Base-by-base conservation (phyloP, 306 rosid species). In the Senna tora region DNA sequence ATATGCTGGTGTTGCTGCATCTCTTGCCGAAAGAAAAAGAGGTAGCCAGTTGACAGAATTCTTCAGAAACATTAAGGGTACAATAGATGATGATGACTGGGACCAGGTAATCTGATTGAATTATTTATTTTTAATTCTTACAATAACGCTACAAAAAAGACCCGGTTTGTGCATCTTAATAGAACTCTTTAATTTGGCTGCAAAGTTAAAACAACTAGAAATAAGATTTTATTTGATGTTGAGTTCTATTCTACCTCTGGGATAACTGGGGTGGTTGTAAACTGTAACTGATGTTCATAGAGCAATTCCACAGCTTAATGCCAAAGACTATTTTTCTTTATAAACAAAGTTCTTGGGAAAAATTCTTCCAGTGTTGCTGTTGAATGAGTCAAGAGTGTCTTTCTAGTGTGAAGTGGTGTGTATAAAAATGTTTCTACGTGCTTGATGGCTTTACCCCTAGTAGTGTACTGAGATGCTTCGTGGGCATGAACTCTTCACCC, bases 71-170 rank as follows among this genome's bases (percentile, higher is more conserved):
- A 91, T 94, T 65, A 94, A 91, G 76, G 92, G 98, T 64, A 94
- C 98, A 69, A 89, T 94, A 82, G 97, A 91, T 53, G 98, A 94
- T 5, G 95, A 88, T 25, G 98, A 94, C 63, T 91, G 97, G 97
- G 98, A 94, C 84, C 97, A 91, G 97, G 98, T 91, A 80, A 71
- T 79, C 36, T 19, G 63, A 41, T 75, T 51, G 46, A 59, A 51
- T 45, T 75, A 69, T 66, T 9, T n/a, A n/a, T 25, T 25, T 67
- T 78, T 76, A 38, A 55, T 61, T 75, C 68, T 67, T 56, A 60
- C 52, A 47, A 60, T 72, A 64, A 47, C 22, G 17, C 20, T 9
- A 47, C 14, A 55, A 21, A 20, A 59, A 43, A 9, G 65, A 36
- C 33, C 49, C 6, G 12, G 38, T 59, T 70, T 22, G 17, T 67